Base-by-base conservation (phyloP, 78 protist genomes). In the Cyanophora paradoxa region DNA sequence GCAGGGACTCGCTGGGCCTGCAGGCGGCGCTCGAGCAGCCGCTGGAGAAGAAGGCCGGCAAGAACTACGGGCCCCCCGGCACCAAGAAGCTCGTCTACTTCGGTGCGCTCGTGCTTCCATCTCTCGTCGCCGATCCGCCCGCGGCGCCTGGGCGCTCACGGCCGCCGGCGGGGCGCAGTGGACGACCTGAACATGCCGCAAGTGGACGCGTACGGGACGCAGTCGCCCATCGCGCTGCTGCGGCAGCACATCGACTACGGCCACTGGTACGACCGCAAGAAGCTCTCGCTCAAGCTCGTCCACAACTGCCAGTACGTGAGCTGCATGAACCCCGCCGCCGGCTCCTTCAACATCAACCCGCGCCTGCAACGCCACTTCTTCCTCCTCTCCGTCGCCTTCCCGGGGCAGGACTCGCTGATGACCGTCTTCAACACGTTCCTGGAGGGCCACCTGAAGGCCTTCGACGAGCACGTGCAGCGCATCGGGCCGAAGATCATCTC, bases 111-210 rank as follows among this genome's bases (percentile, higher is more conserved):
- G n/a, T n/a, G n/a, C n/a, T n/a, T n/a, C n/a, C n/a, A n/a, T n/a
- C n/a, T n/a, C n/a, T n/a, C n/a, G n/a, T n/a, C n/a, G n/a, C n/a
- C n/a, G n/a, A n/a, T n/a, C n/a, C n/a, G n/a, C n/a, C n/a, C n/a
- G n/a, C n/a, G n/a, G n/a, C n/a, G n/a, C n/a, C n/a, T n/a, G n/a
- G n/a, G n/a, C n/a, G n/a, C n/a, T n/a, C n/a, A n/a, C n/a, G n/a
- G n/a, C n/a, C n/a, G n/a, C n/a, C n/a, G n/a, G n/a, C n/a, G n/a
- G n/a, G n/a, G n/a, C n/a, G n/a, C n/a, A n/a, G n/a, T 84, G 48
- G 96, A 92, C 57, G 94, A 90, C 63, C 42, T 92, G 42, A 92
- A 92, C 84, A 87, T 92, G 89, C 91, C 96, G 10, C 3, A n/a
- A 7, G 86, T 88, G 16, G 96, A 92, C 82, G 31, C 22, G 54